Evolutionary conservation across 805 yeast species (phyloP), one percentile per base, ranked within the genome.

Genomic region (Metschnikowia proteae): DNA sequence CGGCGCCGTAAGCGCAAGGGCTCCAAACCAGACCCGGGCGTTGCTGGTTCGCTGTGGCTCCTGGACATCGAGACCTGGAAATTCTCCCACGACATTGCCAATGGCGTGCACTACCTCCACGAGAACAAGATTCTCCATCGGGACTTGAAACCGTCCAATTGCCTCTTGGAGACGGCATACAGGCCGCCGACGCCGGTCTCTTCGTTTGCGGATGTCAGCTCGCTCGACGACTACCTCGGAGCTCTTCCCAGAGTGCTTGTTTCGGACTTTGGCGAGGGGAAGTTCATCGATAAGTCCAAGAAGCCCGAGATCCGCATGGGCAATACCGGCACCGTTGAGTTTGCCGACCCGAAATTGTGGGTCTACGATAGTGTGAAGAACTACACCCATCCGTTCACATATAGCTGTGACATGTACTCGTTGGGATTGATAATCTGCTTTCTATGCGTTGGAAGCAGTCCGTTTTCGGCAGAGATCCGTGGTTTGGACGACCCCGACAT

Each of bases 241-340:
- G 51, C 52, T 26, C 70, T 84, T 9, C 96, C 96, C 0, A 78
- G 75, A n/a, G 79, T 88, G 1, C 72, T 88, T 10, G 91, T 90
- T 9, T 83, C 95, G 38, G 97, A 90, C 67, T 86, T 90, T 63
- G 97, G 97, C 3, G 97, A 90, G 63, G 87, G 94, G 5, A 87
- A 86, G 54, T 71, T 86, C 53, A 83, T 84, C 46, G 89, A 92
- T 10, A 81, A 69, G 51, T 66, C 63, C 23, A 48, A 54, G 29
- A 45, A 56, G 17, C 50, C 56, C 2, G 53, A 47, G 9, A 43
- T 46, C 8, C 83, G 91, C 1, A 83, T 90, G 4, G 97, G 97
- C 0, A 79, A 83, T 38, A 90, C 97, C 0, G 97, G 97, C 0
- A 90, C 97, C 0, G 60, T 89, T 6, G 97, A 89, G 59, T 90